phyloP scores from a whole-genome alignment of 805 yeast genomes.

The Nakazawaea pomicola region DNA sequence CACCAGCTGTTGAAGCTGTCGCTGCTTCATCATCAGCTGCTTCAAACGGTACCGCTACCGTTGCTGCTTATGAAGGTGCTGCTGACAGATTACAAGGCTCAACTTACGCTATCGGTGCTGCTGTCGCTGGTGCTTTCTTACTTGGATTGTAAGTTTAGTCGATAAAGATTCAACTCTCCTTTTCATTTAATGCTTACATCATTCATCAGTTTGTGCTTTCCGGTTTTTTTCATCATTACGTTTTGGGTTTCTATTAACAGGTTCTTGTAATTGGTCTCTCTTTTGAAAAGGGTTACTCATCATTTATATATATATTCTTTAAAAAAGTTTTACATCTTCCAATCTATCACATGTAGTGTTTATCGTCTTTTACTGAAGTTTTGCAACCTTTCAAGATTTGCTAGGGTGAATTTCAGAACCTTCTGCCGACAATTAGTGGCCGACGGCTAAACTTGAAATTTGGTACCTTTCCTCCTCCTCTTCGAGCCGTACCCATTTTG shows the following conservation, averaged over 20 bases:
- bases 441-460: no score
- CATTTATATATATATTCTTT: background rate
- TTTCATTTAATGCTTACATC: background rate
- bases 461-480: no score
- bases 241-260: background rate
- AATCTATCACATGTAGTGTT: background rate
- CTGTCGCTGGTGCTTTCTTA: constrained; percentile 13
- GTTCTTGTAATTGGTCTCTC: background rate
- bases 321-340: no score
- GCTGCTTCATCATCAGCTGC: constrained; percentile 11
- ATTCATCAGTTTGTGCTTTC: background rate
- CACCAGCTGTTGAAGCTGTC: constrained; percentile 17
- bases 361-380: no score
- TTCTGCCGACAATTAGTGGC: no score
- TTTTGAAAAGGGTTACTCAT: background rate
- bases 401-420: no score
- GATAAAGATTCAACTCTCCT: background rate
- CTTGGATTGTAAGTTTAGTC: constrained; percentile 8
- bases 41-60: constrained; percentile 2
- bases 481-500: no score
- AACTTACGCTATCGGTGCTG: constrained; percentile 3
- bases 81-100: constrained; percentile 7
- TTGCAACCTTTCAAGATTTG: no score
- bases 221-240: background rate
- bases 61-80: constrained; percentile 9